phyloP scores from a whole-genome alignment of 257 asterid species.

The Plantago ovata region DNA sequence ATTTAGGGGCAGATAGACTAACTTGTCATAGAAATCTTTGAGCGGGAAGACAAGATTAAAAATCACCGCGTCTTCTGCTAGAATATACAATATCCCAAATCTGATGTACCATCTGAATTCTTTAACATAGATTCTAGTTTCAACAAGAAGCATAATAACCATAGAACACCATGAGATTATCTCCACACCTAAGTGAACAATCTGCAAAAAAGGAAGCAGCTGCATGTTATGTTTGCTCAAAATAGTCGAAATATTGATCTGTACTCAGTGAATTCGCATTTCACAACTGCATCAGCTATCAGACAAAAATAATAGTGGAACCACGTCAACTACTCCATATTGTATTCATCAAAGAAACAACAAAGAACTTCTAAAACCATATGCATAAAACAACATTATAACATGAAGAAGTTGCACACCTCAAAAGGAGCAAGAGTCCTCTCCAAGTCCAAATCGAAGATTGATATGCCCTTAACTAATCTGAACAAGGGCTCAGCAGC shows the following conservation, averaged over 20 bases:
- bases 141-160: constrained; percentile 55
- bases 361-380: not conserved
- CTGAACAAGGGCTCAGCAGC: constrained; percentile 68
- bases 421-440: constrained; percentile 66
- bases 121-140: constrained; percentile 61
- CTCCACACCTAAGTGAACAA: constrained; percentile 53
- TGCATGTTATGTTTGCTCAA: constrained; percentile 6
- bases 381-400: constrained; percentile 6
- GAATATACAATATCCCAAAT: constrained; percentile 60
- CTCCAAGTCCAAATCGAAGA: constrained; percentile 55
- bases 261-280: not conserved
- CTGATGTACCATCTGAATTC: constrained; percentile 87
- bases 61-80: constrained; percentile 73
- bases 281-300: not conserved
- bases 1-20: constrained; percentile 20
- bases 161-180: constrained; percentile 68
- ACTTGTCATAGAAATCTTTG: constrained; percentile 53
- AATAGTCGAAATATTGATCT: not conserved
- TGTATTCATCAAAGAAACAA: not conserved
- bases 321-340: too few species aligned
- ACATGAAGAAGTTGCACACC: constrained; percentile 36
- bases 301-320: not conserved
- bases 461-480: constrained; percentile 57
- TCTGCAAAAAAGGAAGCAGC: constrained; percentile 39
- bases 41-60: constrained; percentile 46